These are phyloP conservation scores for Lindgomyces ingoldianus DNA, from an alignment of 495 filamentous ascomycete species.

Conservation along the genomic window DNA sequence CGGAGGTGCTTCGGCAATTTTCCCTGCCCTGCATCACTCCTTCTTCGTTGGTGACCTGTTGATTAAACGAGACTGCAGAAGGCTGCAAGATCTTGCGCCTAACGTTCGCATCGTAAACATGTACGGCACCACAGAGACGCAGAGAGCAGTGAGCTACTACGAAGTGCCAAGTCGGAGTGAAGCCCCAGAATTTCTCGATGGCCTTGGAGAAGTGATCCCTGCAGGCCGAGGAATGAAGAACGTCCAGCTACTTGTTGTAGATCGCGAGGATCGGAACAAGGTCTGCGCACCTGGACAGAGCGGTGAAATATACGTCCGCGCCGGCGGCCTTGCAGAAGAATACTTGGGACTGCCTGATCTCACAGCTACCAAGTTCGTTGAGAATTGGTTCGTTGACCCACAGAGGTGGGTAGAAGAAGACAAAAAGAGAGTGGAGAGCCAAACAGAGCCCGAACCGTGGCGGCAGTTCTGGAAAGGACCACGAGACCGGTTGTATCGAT, in stretches of 20 bases:
- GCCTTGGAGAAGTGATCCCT: slow-evolving; percentile 77
- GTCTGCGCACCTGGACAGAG: slow-evolving; percentile 80
- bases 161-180: slow-evolving; percentile 71
- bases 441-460: slow-evolving; percentile 65
- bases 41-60: slow-evolving; percentile 95
- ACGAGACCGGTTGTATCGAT: slow-evolving; percentile 82
- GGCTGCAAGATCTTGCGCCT: slow-evolving; percentile 71
- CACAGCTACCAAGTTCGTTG: slow-evolving; percentile 78
- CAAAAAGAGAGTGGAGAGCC: slow-evolving; percentile 49
- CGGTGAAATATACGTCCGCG: slow-evolving; percentile 87
- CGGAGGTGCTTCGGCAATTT: slow-evolving; percentile 72
- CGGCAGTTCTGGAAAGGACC: slow-evolving; percentile 77
- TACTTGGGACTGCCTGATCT: slow-evolving; percentile 72
- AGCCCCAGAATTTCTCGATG: slow-evolving; percentile 68
- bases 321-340: slow-evolving; percentile 85
- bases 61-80: slow-evolving; percentile 82
- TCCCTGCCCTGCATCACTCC: slow-evolving; percentile 73
- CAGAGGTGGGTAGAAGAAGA: slow-evolving; percentile 70
- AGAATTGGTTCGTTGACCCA: slow-evolving; percentile 85
- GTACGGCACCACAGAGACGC: slow-evolving; percentile 92
- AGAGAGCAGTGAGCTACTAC: slow-evolving; percentile 83
- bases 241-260: slow-evolving; percentile 88
- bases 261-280: slow-evolving; percentile 69
- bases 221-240: slow-evolving; percentile 89
- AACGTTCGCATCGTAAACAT: slow-evolving; percentile 85